phyloP scores from a whole-genome alignment of 768 basidiomycete genomes.

The Boletus rufocinnamomeus region DNA sequence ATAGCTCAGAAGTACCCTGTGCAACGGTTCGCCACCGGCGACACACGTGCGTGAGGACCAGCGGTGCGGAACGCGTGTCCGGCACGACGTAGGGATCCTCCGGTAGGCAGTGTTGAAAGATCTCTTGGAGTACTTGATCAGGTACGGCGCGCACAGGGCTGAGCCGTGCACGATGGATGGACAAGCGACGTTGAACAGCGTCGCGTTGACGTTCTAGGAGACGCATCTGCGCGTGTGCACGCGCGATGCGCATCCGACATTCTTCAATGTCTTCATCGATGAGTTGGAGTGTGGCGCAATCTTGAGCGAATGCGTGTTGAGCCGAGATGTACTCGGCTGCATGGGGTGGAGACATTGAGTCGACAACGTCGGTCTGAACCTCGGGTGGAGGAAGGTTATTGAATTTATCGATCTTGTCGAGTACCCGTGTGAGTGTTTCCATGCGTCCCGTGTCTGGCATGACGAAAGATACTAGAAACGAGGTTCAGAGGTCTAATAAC shows the following conservation, averaged over 20 bases:
- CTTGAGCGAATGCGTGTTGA: slow-evolving; percentile 21
- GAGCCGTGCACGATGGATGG: slow-evolving; percentile 29
- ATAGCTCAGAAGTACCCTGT: slow-evolving; percentile 34
- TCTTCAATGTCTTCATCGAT: slow-evolving; percentile 21
- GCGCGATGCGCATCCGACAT: slow-evolving; percentile 19
- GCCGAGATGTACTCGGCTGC: slow-evolving; percentile 21
- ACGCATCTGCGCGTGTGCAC: slow-evolving; percentile 16
- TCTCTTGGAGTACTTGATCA: slow-evolving; percentile 35
- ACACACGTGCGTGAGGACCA: slow-evolving; percentile 37
- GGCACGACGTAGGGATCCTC: slow-evolving; percentile 28
- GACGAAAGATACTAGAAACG: slow-evolving; percentile 5
- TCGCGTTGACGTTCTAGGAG: slow-evolving; percentile 24
- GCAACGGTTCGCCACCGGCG: slow-evolving; percentile 34
- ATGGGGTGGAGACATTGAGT: slow-evolving; percentile 27
- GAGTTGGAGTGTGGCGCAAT: slow-evolving; percentile 17
- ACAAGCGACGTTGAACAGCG: slow-evolving; percentile 17
- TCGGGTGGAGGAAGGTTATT: background rate
- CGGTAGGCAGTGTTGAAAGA: slow-evolving; percentile 32
- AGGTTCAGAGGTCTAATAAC: background rate
- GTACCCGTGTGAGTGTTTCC: background rate
- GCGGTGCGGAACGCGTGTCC: slow-evolving; percentile 25
- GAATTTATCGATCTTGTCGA: background rate
- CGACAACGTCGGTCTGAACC: slow-evolving; percentile 17
- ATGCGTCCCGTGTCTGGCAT: background rate
- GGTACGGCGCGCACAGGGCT: slow-evolving; percentile 33